Conservation (phyloP, 345 rosid genomes). For the Lepidium africanum region DNA sequence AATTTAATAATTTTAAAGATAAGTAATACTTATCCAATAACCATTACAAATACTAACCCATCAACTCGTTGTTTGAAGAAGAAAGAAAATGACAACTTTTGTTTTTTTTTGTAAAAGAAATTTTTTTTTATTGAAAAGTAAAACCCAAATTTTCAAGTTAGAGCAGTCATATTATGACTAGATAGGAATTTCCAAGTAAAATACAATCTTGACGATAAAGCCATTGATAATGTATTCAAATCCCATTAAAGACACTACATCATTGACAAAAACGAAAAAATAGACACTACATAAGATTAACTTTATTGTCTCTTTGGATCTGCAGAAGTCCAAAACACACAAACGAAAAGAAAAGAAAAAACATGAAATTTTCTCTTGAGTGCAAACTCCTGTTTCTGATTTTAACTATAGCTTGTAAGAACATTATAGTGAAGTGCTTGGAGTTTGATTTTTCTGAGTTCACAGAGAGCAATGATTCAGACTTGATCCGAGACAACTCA, state of each 20-base stretch:
- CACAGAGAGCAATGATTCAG: neutral
- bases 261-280: neutral
- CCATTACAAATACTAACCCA: too few relatives aligned
- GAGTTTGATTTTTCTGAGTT: slow-evolving; percentile 34
- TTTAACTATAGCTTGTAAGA: neutral
- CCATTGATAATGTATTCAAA: neutral
- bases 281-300: neutral
- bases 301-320: neutral
- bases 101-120: too few relatives aligned
- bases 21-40: neutral
- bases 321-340: neutral
- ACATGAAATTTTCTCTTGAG: slow-evolving; percentile 2
- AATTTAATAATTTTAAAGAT: neutral
- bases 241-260: neutral
- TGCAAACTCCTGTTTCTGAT: slow-evolving; percentile 19
- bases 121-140: neutral
- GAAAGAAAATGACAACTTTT: neutral
- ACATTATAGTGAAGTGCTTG: slow-evolving; percentile 18
- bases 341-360: neutral
- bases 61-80: slow-evolving; percentile 10
- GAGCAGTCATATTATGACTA: neutral
- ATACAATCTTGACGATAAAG: neutral
- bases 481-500: neutral
- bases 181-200: neutral
- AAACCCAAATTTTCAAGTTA: neutral